Evolutionary conservation across 1,139 yeast species (phyloP).

Genomic region (Candida buenavistaensis): DNA sequence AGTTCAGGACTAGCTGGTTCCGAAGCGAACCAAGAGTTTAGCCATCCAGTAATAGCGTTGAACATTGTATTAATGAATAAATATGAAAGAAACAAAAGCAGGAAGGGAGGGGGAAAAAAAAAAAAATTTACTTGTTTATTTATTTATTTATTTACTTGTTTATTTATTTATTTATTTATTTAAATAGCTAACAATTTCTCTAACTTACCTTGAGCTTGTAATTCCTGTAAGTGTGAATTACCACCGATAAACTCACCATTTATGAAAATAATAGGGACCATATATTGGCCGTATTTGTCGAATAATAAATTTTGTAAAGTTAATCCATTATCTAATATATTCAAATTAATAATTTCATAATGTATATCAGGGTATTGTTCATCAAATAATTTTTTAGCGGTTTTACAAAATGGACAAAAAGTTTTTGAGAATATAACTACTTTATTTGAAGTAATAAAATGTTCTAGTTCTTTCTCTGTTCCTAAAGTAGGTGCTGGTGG

Average conservation of each 20-base stretch:
- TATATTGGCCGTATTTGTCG: slow-evolving; percentile 73
- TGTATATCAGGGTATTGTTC: slow-evolving; percentile 13
- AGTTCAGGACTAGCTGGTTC: slow-evolving; percentile 20
- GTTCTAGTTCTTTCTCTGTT: slow-evolving; percentile 3
- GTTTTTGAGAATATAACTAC: slow-evolving; percentile 15
- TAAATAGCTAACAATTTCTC: not conserved
- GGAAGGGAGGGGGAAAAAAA: not conserved
- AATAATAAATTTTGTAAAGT: slow-evolving; percentile 64
- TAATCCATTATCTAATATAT: slow-evolving; percentile 18
- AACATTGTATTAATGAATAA: too few species aligned
- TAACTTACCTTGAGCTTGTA: slow-evolving; percentile 3
- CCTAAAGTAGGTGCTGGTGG: slow-evolving; percentile 4
- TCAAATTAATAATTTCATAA: slow-evolving; percentile 21
- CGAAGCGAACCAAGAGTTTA: slow-evolving; percentile 17
- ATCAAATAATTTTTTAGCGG: slow-evolving; percentile 19
- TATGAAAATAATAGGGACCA: slow-evolving; percentile 85
- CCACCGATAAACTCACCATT: slow-evolving; percentile 87
- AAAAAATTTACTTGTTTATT: not conserved
- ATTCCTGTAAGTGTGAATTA: slow-evolving; percentile 67
- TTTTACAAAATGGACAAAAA: slow-evolving; percentile 25
- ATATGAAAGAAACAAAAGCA: not conserved
- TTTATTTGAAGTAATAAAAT: slow-evolving; percentile 1
- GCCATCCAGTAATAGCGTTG: slow-evolving; percentile 15
- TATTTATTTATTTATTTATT: not conserved
- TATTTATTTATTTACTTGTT: not conserved